These are phyloP conservation scores for Lentinus brumalis DNA, from an alignment of 768 basidiomycete genomes.

Conservation along the genomic window DNA sequence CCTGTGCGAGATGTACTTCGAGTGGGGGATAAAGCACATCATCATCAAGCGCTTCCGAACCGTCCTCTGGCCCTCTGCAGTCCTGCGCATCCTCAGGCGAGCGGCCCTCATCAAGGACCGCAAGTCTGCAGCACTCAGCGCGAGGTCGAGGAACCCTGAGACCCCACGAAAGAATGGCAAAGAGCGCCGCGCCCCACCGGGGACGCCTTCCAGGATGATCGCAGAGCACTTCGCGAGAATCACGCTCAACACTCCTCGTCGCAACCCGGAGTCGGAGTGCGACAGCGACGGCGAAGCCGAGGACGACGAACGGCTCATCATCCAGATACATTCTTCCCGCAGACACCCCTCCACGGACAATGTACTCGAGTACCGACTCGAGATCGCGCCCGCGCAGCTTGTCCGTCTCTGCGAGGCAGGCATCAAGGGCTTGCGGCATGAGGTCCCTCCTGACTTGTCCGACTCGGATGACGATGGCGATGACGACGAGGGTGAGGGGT, in stretches of 20 bases:
- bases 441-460: slow-evolving; percentile 26
- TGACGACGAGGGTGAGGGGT: slow-evolving; percentile 52
- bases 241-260: slow-evolving; percentile 31
- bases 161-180: slow-evolving; percentile 45
- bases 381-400: slow-evolving; percentile 68
- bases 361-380: slow-evolving; percentile 77
- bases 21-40: slow-evolving; percentile 85
- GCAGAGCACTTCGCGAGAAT: slow-evolving; percentile 56
- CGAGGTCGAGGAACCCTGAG: slow-evolving; percentile 22
- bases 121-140: not conserved
- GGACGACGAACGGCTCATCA: slow-evolving; percentile 48
- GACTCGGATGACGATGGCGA: slow-evolving; percentile 42
- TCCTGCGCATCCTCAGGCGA: slow-evolving; percentile 72
- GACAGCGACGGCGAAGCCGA: slow-evolving; percentile 33
- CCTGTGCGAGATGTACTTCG: slow-evolving; percentile 85
- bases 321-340: slow-evolving; percentile 67
- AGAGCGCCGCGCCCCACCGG: slow-evolving; percentile 19
- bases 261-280: not conserved
- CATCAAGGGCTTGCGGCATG: slow-evolving; percentile 59
- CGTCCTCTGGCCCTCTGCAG: slow-evolving; percentile 76
- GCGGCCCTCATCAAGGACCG: slow-evolving; percentile 54
- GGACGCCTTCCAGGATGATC: slow-evolving; percentile 55
- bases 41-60: slow-evolving; percentile 85
- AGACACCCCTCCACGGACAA: slow-evolving; percentile 71
- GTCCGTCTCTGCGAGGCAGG: slow-evolving; percentile 67